phyloP scores from a whole-genome alignment of 805 yeast species.

The Ogataea methylovora region DNA sequence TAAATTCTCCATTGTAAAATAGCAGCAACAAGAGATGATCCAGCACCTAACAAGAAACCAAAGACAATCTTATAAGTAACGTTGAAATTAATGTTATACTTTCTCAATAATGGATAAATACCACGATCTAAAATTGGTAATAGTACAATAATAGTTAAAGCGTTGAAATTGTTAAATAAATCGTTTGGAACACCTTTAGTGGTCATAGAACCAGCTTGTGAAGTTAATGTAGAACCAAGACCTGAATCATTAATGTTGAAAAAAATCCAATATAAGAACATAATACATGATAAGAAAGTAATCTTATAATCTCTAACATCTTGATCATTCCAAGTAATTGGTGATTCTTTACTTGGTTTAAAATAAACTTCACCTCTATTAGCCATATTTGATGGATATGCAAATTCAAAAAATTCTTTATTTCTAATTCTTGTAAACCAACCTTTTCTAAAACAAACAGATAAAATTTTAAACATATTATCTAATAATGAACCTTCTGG shows the following conservation, averaged over 20 bases:
- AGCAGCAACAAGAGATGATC: constrained; percentile 43
- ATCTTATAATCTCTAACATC: constrained; percentile 39
- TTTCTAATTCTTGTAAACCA: constrained; percentile 33
- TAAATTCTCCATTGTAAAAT: constrained; percentile 41
- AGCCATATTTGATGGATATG: constrained; percentile 36
- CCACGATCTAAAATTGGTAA: constrained; percentile 42
- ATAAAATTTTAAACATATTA: constrained; percentile 32
- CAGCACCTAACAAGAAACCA: constrained; percentile 40
- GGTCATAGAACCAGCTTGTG: constrained; percentile 49
- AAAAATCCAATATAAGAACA: constrained; percentile 34
- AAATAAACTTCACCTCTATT: constrained; percentile 32
- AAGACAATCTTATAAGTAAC: constrained; percentile 37
- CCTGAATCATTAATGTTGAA: constrained; percentile 39
- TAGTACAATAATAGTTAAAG: constrained; percentile 43
- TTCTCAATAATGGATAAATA: constrained; percentile 41
- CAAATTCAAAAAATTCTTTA: constrained; percentile 41
- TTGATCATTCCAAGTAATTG: constrained; percentile 33
- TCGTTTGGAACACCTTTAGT: constrained; percentile 49
- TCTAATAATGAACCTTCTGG: constrained; percentile 42
- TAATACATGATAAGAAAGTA: constrained; percentile 36
- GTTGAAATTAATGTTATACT: constrained; percentile 31
- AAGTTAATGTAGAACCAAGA: constrained; percentile 38
- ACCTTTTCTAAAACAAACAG: constrained; percentile 34
- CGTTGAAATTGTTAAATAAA: constrained; percentile 47
- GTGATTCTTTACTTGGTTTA: constrained; percentile 19